phyloP scores from a whole-genome alignment of 805 yeast genomes.

The Sungouiozyma intestinalis region DNA sequence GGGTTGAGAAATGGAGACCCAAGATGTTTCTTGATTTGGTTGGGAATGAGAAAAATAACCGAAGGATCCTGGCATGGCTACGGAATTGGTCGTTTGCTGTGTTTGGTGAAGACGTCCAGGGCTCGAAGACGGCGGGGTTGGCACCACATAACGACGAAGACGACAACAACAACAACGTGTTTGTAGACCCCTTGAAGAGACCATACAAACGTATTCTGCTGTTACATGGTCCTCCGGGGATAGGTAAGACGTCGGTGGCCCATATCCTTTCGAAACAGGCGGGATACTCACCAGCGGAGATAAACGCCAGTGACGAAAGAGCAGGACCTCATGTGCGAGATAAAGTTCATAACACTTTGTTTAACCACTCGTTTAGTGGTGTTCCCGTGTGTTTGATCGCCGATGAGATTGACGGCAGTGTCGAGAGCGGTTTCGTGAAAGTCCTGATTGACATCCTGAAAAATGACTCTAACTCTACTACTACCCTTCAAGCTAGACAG shows the following conservation, averaged over 20 bases:
- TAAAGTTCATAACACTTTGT: constrained; percentile 50
- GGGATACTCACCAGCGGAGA: constrained; percentile 71
- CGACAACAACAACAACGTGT: constrained; percentile 4
- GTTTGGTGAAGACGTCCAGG: constrained; percentile 35
- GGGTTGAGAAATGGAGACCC: constrained; percentile 67
- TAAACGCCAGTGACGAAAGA: constrained; percentile 79
- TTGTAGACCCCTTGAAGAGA: constrained; percentile 42
- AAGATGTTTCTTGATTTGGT: constrained; percentile 50
- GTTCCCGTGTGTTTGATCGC: constrained; percentile 74
- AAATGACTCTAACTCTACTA: constrained; percentile 46
- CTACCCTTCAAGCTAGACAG: constrained; percentile 13
- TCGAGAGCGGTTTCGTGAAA: constrained; percentile 53
- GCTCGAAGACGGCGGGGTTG: constrained; percentile 8
- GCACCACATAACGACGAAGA: constrained; percentile 3
- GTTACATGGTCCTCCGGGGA: constrained; percentile 87
- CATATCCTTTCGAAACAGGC: constrained; percentile 75
- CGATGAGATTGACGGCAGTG: constrained; percentile 83
- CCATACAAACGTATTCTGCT: constrained; percentile 57
- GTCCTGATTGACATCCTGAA: constrained; percentile 46
- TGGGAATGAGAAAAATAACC: constrained; percentile 58
- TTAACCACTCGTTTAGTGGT: constrained; percentile 54
- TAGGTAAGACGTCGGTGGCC: constrained; percentile 84
- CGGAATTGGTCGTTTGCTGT: constrained; percentile 56
- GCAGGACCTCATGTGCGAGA: constrained; percentile 47
- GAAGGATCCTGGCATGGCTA: constrained; percentile 52